phyloP scores from a whole-genome alignment of 2,329 filamentous ascomycete genomes.

The Taxawa tesnikishii region DNA sequence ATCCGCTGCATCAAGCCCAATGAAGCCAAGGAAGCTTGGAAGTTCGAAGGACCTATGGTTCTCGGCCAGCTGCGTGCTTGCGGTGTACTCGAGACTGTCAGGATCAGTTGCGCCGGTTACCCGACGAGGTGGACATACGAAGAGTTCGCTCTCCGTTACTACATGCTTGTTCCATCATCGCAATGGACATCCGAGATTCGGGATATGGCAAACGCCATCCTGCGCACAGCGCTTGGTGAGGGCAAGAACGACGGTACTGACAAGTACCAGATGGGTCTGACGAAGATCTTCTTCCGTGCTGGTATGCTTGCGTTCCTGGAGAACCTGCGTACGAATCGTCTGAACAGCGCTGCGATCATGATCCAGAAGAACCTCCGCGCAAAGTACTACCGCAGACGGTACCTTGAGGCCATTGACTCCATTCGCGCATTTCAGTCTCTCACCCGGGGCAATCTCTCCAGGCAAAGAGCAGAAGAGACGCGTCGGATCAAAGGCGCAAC shows the following conservation, averaged over 20 bases:
- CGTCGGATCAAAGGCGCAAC: slow-evolving; percentile 79
- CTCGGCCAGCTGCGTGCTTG: slow-evolving; percentile 93
- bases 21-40: slow-evolving; percentile 92
- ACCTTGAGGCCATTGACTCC: slow-evolving; percentile 72
- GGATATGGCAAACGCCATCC: slow-evolving; percentile 84
- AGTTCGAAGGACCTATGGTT: slow-evolving; percentile 98
- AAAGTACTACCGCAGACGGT: slow-evolving; percentile 89
- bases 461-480: slow-evolving; percentile 66
- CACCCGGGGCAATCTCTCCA: slow-evolving; percentile 64
- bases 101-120: slow-evolving; percentile 94
- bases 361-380: slow-evolving; percentile 97
- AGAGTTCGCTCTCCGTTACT: slow-evolving; percentile 93
- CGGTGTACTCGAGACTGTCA: slow-evolving; percentile 95
- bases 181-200: slow-evolving; percentile 91
- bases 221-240: slow-evolving; percentile 67
- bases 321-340: slow-evolving; percentile 75
- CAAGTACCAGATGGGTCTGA: slow-evolving; percentile 95
- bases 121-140: slow-evolving; percentile 98
- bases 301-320: slow-evolving; percentile 98
- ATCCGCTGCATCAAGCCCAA: slow-evolving; percentile 99
- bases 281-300: slow-evolving; percentile 98
- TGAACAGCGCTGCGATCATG: slow-evolving; percentile 91
- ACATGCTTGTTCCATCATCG: slow-evolving; percentile 86
- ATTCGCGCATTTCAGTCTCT: slow-evolving; percentile 72
- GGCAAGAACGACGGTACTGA: slow-evolving; percentile 58